Conservation (phyloP, 805 yeast species). For the Wickerhamomyces xylosicus region DNA sequence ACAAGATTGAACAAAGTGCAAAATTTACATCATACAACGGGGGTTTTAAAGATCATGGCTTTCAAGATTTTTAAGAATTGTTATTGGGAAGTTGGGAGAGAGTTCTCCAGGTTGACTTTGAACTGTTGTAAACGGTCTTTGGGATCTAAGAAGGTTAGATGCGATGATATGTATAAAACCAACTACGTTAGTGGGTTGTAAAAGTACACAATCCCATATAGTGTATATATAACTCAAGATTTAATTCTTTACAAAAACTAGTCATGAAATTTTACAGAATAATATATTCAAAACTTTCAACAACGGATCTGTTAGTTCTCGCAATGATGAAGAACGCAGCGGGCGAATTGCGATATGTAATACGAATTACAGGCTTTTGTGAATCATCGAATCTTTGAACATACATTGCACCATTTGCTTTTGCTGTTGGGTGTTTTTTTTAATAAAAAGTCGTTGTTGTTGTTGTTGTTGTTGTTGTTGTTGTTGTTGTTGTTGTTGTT, state of each 20-base stretch:
- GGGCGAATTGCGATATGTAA: too few relatives aligned
- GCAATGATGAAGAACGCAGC: too few relatives aligned
- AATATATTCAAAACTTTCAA: neutral
- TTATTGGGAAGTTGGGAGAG: conserved; percentile 49
- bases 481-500: too few relatives aligned
- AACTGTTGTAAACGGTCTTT: conserved; percentile 46
- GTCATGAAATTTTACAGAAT: neutral
- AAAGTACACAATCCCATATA: neutral
- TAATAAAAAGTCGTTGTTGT: too few relatives aligned
- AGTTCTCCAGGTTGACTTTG: conserved; percentile 39
- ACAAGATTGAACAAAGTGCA: conserved; percentile 27
- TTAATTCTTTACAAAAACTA: neutral
- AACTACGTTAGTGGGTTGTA: neutral
- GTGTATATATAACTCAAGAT: neutral
- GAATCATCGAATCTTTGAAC: too few relatives aligned
- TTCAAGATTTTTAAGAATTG: conserved; percentile 29
- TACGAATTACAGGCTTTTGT: too few relatives aligned
- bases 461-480: too few relatives aligned
- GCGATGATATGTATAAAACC: conserved; percentile 38
- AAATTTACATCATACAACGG: conserved; percentile 41
- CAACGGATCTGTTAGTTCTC: neutral
- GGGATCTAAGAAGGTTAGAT: conserved; percentile 35
- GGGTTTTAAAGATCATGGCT: conserved; percentile 36
- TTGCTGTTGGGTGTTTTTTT: too few relatives aligned
- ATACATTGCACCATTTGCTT: too few relatives aligned